Evolutionary conservation across 139 green algal genomes (phyloP).

Genomic region (Micromonas pusilla): DNA sequence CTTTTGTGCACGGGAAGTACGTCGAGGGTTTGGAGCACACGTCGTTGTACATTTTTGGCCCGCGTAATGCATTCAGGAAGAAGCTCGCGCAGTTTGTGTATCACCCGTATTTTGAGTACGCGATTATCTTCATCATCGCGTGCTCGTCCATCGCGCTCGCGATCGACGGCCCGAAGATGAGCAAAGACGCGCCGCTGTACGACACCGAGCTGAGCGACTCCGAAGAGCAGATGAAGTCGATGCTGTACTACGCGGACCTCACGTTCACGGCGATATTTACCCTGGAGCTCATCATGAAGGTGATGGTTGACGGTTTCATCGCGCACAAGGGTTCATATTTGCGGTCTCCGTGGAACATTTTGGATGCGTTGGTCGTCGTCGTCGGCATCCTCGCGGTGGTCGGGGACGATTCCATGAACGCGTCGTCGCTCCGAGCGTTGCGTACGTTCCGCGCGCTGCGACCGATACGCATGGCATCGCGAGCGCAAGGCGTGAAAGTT

Average conservation of each 20-base stretch:
- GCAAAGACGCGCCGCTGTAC: background rate
- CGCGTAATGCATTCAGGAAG: conserved; percentile 37
- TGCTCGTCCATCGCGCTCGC: conserved; percentile 48
- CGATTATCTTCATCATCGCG: conserved; percentile 53
- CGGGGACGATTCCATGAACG: background rate
- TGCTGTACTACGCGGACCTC: conserved; percentile 39
- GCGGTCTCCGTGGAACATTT: conserved; percentile 49
- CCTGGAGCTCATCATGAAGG: conserved; percentile 57
- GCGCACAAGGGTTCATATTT: conserved; percentile 48
- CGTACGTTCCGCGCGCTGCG: conserved; percentile 52
- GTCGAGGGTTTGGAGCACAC: conserved; percentile 27
- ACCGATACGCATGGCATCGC: conserved; percentile 49
- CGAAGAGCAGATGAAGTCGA: conserved; percentile 13
- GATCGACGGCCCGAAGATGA: conserved; percentile 35
- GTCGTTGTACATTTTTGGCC: conserved; percentile 34
- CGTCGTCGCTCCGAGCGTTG: conserved; percentile 43
- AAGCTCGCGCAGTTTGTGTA: conserved; percentile 34
- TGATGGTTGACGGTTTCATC: conserved; percentile 47
- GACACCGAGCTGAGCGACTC: background rate
- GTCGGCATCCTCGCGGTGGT: conserved; percentile 35
- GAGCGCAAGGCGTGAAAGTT: conserved; percentile 52
- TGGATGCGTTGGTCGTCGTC: conserved; percentile 46
- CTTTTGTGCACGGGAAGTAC: background rate
- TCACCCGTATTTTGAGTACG: conserved; percentile 46
- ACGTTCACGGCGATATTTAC: conserved; percentile 54